These are phyloP conservation scores for Russula brevipes DNA, from an alignment of 768 basidiomycete genomes.

Conservation along the genomic window DNA sequence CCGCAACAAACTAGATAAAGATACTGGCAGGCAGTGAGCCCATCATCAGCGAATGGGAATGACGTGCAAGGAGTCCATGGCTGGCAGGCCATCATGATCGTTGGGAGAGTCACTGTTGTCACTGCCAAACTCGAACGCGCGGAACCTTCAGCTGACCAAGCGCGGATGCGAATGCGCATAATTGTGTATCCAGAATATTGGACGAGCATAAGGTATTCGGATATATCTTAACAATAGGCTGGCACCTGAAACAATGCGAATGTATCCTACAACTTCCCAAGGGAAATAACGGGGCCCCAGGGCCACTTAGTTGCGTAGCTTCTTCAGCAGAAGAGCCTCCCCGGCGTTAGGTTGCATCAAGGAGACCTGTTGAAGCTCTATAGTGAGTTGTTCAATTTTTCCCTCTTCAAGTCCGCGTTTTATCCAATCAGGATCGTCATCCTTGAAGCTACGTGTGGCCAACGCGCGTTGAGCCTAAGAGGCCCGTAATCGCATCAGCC, in stretches of 20 bases:
- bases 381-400: slow-evolving; percentile 40
- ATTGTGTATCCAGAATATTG: no score
- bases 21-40: neutral
- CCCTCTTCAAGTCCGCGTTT: slow-evolving; percentile 37
- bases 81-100: no score
- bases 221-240: no score
- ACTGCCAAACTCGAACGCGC: no score
- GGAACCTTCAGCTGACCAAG: no score
- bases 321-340: slow-evolving; percentile 7
- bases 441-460: slow-evolving; percentile 32
- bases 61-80: no score
- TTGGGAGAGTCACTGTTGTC: no score
- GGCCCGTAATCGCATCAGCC: neutral
- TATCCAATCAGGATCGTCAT: slow-evolving; percentile 35
- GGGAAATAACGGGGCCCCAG: no score
- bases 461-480: slow-evolving; percentile 22
- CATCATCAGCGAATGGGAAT: neutral
- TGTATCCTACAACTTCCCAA: no score
- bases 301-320: neutral
- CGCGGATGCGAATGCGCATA: no score
- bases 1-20: neutral
- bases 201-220: no score
- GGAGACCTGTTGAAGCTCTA: slow-evolving; percentile 17
- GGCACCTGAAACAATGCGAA: no score
- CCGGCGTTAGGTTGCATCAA: neutral